Percentiles rank a stretch among this genome's conserved stretches.
Evolutionary conservation across 2,329 filamentous ascomycete species (phyloP).

Genomic region (Chaetomium olivaceum): DNA sequence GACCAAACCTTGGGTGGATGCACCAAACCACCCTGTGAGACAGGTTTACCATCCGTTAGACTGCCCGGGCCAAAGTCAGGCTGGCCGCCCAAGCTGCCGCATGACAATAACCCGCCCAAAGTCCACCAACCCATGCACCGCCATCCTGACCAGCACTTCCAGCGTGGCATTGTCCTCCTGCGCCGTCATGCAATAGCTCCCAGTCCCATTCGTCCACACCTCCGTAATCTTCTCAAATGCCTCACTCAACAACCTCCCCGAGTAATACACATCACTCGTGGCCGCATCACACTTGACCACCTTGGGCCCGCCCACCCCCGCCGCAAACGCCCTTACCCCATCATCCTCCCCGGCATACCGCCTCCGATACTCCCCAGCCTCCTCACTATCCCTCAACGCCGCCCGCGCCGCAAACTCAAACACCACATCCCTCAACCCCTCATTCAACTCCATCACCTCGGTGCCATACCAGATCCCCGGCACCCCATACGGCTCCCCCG

Average conservation of each 20-base stretch:
- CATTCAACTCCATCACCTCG: not conserved
- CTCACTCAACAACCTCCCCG: not conserved
- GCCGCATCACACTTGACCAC: not conserved
- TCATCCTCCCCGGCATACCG: not conserved
- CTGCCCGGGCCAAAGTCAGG: not conserved
- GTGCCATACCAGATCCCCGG: not conserved
- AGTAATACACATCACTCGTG: slow-evolving; percentile 1
- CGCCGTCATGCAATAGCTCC: not conserved
- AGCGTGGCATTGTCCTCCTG: not conserved
- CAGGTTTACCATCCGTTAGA: not conserved
- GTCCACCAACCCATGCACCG: not conserved
- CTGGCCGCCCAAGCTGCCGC: not conserved
- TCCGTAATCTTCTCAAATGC: not conserved
- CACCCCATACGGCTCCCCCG: not conserved
- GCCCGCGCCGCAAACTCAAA: not conserved
- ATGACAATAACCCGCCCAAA: not conserved
- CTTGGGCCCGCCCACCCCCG: not conserved
- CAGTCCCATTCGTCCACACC: not conserved
- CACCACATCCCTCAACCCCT: not conserved
- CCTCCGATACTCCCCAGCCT: not conserved
- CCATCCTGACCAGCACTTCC: not conserved
- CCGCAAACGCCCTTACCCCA: not conserved
- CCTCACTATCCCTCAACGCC: not conserved
- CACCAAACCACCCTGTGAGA: not conserved
- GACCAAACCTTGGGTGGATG: not conserved